A percentile compares a stretch with the other conserved stretches of the same genome.
These are phyloP conservation scores for Citrus sp. DNA, from an alignment of 345 rosid genomes.

Conservation along the genomic window DNA sequence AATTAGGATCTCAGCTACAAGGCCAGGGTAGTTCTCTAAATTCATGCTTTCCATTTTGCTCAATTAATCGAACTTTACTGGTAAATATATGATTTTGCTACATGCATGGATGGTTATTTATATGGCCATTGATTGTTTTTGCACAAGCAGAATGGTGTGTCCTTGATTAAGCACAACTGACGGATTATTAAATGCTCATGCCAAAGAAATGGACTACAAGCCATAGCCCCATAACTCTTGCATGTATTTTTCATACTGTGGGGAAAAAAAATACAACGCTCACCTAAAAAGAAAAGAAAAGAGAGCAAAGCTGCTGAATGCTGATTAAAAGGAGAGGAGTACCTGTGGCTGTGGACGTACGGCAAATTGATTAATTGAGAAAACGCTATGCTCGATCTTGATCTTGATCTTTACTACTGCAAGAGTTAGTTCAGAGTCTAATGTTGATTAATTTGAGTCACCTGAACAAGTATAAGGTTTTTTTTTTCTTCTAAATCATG, in stretches of 20 bases:
- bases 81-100: no score
- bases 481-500: no score
- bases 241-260: not conserved
- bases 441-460: no score
- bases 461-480: no score
- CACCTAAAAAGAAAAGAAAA: no score
- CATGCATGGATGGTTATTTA: not conserved
- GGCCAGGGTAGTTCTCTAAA: not conserved
- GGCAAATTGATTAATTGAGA: no score
- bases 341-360: no score
- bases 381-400: no score
- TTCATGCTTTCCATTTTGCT: not conserved
- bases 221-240: not conserved
- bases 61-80: not conserved
- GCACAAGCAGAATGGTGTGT: not conserved
- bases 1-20: not conserved
- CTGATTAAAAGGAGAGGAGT: no score
- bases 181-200: slow-evolving; percentile 5
- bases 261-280: not conserved
- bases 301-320: no score
- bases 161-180: not conserved
- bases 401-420: no score
- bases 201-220: not conserved
- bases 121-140: not conserved
- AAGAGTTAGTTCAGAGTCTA: no score